Evolutionary conservation across 495 filamentous ascomycete species (phyloP), one percentile per base, ranked within the genome.

Genomic region (Durotheca rogersii): DNA sequence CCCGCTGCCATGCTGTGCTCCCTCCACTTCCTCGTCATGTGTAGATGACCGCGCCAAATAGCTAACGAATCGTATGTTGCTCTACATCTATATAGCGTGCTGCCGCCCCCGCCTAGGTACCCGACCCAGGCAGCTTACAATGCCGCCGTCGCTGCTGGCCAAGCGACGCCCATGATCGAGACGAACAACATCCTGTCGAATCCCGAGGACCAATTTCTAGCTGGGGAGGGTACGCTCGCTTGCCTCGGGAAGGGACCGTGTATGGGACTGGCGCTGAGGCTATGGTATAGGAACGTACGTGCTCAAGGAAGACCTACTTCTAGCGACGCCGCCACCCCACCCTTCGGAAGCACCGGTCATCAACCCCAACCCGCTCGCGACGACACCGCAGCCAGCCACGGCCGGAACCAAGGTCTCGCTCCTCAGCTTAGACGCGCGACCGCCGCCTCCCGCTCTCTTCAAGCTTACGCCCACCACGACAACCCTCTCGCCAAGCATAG

Each of bases 321-420:
- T 98, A 21, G 92, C 93, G 34, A 96, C 90, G 46, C 92, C 93
- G 43, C 93, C 90, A 45, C 90, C 94, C 4, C 92, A 97, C 67
- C 92, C 92, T 18, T 91, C 90, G 42, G 94, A 97, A 74, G 84
- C 88, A 25, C 90, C 89, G 4, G 70, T 89, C 16, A 68, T 83
- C 53, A 96, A 90, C 65, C 83, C 86, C 7, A 98, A 97, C 61
- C 92, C 92, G 29, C 82, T 97, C 30, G 85, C 88, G 27, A 95
- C 91, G 2, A 84, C 81, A 11, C 86, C 88, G 18, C 79, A 81
- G 25, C 88, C 90, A 7, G 88, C 87, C 9, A 91, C 86, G 19
- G 74, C 82, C 2, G 93, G 94, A 40, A 90, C 92, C n/a, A 94
- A 86, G 68, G 61, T 96, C 14, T 91, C 90, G 0, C 63, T 96